phyloP scores from a whole-genome alignment of 176 grass and related monocot genomes.

The Triticum turgidum region DNA sequence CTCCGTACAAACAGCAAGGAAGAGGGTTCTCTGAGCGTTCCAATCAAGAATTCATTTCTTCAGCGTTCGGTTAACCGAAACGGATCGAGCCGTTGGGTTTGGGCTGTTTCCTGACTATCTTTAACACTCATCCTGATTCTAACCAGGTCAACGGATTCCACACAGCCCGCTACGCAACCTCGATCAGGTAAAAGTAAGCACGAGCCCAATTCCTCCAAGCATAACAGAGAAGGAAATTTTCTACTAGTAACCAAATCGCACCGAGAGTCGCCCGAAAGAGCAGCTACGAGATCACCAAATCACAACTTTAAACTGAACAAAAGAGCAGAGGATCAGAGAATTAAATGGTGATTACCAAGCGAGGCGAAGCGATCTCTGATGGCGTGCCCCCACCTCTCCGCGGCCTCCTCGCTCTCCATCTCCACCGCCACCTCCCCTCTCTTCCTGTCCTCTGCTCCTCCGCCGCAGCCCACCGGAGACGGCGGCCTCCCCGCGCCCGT shows the following conservation, averaged over 20 bases:
- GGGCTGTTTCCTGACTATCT: neutral
- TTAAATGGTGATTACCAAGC: slow-evolving; percentile 48
- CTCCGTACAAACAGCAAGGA: slow-evolving; percentile 1
- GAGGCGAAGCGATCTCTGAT: slow-evolving; percentile 51
- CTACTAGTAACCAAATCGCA: neutral
- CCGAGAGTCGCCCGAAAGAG: neutral
- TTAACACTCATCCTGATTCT: neutral
- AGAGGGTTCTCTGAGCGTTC: slow-evolving; percentile 3
- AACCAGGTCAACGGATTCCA: slow-evolving; percentile 35
- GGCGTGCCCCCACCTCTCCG: slow-evolving; percentile 53
- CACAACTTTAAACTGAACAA: neutral
- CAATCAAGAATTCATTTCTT: neutral
- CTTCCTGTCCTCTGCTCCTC: slow-evolving; percentile 29
- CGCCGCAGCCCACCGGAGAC: slow-evolving; percentile 20
- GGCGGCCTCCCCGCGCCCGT: slow-evolving; percentile 12
- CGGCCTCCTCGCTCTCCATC: slow-evolving; percentile 55
- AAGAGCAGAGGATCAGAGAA: slow-evolving; percentile 19
- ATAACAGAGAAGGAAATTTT: neutral
- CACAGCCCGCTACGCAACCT: neutral
- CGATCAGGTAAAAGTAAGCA: neutral
- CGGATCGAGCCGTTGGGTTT: neutral
- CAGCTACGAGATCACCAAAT: slow-evolving; percentile 13
- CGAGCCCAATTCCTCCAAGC: neutral
- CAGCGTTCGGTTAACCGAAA: neutral
- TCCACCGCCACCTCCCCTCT: slow-evolving; percentile 59